These are phyloP conservation scores for Aspergillus conjunctus DNA, from an alignment of 495 filamentous ascomycete species.

Conservation along the genomic window DNA sequence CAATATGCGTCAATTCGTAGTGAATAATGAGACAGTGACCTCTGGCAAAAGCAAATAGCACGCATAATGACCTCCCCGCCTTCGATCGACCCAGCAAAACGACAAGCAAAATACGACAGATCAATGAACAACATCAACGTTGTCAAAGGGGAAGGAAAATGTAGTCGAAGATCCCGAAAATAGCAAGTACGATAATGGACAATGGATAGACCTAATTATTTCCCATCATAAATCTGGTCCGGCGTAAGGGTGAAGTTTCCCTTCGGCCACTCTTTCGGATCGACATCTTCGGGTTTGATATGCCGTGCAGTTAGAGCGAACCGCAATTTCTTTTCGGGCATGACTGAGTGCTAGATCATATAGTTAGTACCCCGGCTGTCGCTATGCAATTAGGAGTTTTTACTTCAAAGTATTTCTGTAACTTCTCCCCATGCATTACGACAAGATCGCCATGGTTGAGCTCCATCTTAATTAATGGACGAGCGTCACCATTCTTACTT, in stretches of 20 bases:
- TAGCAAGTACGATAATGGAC: too few relatives aligned
- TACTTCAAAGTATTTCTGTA: constrained; percentile 76
- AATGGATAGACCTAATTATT: constrained; percentile 20
- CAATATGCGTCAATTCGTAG: too few relatives aligned
- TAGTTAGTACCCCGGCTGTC: background rate
- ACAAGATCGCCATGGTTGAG: constrained; percentile 80
- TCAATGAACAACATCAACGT: background rate
- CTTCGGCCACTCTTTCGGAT: constrained; percentile 26
- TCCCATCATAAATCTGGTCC: constrained; percentile 40
- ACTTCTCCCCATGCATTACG: constrained; percentile 73
- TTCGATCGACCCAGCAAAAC: too few relatives aligned
- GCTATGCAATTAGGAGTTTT: constrained; percentile 13
- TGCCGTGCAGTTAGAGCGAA: constrained; percentile 60
- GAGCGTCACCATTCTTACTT: constrained; percentile 22
- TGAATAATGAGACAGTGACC: too few relatives aligned
- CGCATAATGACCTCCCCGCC: too few relatives aligned
- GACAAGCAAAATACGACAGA: background rate
- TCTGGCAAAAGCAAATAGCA: too few relatives aligned
- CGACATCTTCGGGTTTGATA: constrained; percentile 33
- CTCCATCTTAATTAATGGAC: constrained; percentile 34
- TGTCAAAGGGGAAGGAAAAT: too few relatives aligned
- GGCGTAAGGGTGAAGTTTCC: constrained; percentile 31
- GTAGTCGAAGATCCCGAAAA: too few relatives aligned
- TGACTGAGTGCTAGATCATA: constrained; percentile 59
- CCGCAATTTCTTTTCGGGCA: constrained; percentile 57